Base-by-base conservation (phyloP, 495 filamentous ascomycete genomes). In the Annulohypoxylon maeteangense region DNA sequence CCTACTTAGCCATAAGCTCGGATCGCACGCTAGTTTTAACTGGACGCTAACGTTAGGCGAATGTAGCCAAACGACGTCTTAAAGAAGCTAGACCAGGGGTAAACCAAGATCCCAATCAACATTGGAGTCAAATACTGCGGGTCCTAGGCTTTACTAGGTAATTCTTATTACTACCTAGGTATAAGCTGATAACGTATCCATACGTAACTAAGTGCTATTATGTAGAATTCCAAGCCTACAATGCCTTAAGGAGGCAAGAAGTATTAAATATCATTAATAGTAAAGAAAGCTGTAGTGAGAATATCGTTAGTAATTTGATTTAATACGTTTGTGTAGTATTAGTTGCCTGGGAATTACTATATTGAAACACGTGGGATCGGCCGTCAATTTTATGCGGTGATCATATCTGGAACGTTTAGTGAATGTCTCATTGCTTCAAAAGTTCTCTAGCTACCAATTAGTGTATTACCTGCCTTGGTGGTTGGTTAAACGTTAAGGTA, bases 321-420 rank as follows among this genome's bases (percentile, higher is more conserved):
- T 18, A 50, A 57, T 47, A 50, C 56, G 32, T 22, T 59, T 40
- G 31, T 42, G 53, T 59, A 40, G 42, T 51, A 55, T 36, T 36
- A 57, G 55, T 36, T 36, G 36, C 40, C 57, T 65, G 50, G 38
- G 22, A 36, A 47, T 59, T 53, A 54, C 18, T 45, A 71, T 77
- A 62, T 73, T 71, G 45, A 70, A 56, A 74, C 71, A 71, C 71
- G 71, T 74, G 71, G 62, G 71, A 74, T 70, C 66, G 71, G 64
- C 71, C 16, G 36, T 55, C 61, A 60, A 70, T 45, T 66, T 66
- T 16, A 74, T 70, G 71, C 71, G 56, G 42, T 22, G 53, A 71
- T 42, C 34, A 38, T 34, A 36, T 48, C 45, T 74, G 36, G 70
- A 62, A 61, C 50, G 25, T 74, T 54, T 68, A 16, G 16, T 32